A percentile compares a stretch with the other conserved stretches of the same genome.
phyloP scores from a whole-genome alignment of 192 early-diverging fungal species.

The Linderina pennispora region DNA sequence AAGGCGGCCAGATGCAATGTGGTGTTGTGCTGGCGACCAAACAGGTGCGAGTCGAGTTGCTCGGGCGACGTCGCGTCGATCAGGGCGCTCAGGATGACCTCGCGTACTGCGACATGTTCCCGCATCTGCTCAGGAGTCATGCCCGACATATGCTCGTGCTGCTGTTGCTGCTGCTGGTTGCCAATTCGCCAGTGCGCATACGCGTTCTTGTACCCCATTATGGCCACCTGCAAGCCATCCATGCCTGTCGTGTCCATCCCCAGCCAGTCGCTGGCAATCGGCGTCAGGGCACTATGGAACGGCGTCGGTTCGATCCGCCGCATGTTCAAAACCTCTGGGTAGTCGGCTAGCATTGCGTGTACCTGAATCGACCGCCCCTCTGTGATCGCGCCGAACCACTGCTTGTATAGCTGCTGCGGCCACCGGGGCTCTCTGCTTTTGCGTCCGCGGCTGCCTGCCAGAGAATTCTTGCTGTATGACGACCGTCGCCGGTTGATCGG shows the following conservation, averaged over 20 bases:
- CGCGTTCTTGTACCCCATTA: conserved; percentile 49
- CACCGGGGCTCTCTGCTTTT: conserved; percentile 4
- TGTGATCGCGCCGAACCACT: conserved; percentile 50
- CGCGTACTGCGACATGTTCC: conserved; percentile 43
- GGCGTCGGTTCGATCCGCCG: conserved; percentile 46
- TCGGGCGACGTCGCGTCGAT: conserved; percentile 43
- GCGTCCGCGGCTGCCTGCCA: no score
- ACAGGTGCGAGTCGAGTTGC: conserved; percentile 47
- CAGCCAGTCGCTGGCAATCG: conserved; percentile 42
- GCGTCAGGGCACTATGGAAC: conserved; percentile 44
- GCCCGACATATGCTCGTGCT: conserved; percentile 16
- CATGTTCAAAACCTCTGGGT: conserved; percentile 43
- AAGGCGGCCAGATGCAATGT: conserved; percentile 49
- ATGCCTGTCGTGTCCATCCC: conserved; percentile 49
- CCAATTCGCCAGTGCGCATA: conserved; percentile 48
- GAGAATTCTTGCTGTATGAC: no score
- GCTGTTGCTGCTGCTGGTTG: conserved; percentile 35
- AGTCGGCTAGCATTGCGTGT: conserved; percentile 41
- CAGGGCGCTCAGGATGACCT: conserved; percentile 45
- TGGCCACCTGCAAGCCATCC: conserved; percentile 50
- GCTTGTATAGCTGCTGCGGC: conserved; percentile 35
- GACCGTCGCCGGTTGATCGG: no score
- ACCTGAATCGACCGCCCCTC: conserved; percentile 48
- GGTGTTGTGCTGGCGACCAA: conserved; percentile 46
- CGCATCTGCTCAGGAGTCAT: conserved; percentile 44